These are phyloP conservation scores for Postia placenta DNA, from an alignment of 768 basidiomycete species.

Conservation along the genomic window DNA sequence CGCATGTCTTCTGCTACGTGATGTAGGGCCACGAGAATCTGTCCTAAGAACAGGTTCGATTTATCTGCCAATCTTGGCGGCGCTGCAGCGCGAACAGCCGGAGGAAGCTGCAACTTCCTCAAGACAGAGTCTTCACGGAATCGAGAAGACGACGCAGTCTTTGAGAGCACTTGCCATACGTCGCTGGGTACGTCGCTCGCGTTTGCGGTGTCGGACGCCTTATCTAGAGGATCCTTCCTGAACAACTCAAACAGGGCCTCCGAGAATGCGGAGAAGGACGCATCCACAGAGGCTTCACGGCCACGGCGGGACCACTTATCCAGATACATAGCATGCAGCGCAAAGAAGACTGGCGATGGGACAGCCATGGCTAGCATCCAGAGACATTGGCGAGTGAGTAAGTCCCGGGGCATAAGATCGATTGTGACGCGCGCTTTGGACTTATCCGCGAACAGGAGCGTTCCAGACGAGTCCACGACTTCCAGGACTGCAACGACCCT, in stretches of 20 bases:
- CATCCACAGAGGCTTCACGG: constrained; percentile 36
- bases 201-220: not conserved
- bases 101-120: constrained; percentile 35
- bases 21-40: constrained; percentile 71
- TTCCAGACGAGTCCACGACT: constrained; percentile 43
- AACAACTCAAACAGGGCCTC: constrained; percentile 46
- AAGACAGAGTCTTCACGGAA: constrained; percentile 60
- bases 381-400: constrained; percentile 53
- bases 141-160: constrained; percentile 36
- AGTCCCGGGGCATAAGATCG: constrained; percentile 49
- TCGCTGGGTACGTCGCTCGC: constrained; percentile 9
- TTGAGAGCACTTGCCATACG: constrained; percentile 45
- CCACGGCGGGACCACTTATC: constrained; percentile 45
- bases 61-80: constrained; percentile 3
- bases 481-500: constrained; percentile 41
- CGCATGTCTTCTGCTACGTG: constrained; percentile 69
- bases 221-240: constrained; percentile 23
- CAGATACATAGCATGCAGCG: constrained; percentile 51
- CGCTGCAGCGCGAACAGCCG: not conserved
- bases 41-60: constrained; percentile 45
- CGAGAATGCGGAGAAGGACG: constrained; percentile 54
- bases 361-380: constrained; percentile 58
- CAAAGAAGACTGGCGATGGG: constrained; percentile 48
- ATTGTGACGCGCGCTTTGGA: constrained; percentile 40
- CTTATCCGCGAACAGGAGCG: constrained; percentile 49